Conservation (phyloP, 768 basidiomycete genomes). For the Leccinellum albellum region DNA sequence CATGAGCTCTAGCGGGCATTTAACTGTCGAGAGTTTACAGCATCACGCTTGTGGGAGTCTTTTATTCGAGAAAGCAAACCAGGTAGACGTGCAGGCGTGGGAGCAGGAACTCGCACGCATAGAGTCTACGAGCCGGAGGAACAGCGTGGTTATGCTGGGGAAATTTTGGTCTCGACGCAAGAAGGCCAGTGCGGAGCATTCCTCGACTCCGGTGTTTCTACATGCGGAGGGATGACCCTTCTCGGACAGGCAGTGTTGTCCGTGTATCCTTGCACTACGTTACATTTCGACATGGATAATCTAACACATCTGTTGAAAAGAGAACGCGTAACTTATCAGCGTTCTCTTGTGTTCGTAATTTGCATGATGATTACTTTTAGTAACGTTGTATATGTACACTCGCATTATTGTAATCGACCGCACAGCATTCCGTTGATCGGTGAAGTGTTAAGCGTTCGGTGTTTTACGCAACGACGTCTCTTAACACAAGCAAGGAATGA, state of each 20-base stretch:
- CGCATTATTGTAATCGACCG: conserved; percentile 13
- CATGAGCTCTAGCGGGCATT: conserved; percentile 48
- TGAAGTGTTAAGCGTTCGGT: background rate
- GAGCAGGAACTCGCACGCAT: conserved; percentile 74
- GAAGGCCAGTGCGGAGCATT: conserved; percentile 22
- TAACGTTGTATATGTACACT: conserved; percentile 4
- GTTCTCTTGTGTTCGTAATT: conserved; percentile 7
- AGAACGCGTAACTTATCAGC: conserved; percentile 8
- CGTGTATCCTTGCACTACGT: conserved; percentile 4
- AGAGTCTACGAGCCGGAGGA: conserved; percentile 54
- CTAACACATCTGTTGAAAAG: conserved; percentile 10
- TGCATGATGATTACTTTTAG: conserved; percentile 3
- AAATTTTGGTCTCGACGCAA: conserved; percentile 26
- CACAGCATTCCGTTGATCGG: conserved; percentile 14
- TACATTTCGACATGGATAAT: conserved; percentile 8
- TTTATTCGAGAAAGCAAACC: conserved; percentile 27
- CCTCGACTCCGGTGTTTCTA: conserved; percentile 21
- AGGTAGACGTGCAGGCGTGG: conserved; percentile 58
- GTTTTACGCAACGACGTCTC: background rate
- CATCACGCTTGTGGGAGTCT: conserved; percentile 15
- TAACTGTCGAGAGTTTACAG: conserved; percentile 17
- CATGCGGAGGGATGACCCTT: conserved; percentile 22
- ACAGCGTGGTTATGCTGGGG: conserved; percentile 37
- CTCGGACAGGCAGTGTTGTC: background rate
- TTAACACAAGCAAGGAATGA: conserved; percentile 32